These are phyloP conservation scores for Pseudozyma sp. DNA, from an alignment of 1,284 basidiomycete species.

Conservation along the genomic window DNA sequence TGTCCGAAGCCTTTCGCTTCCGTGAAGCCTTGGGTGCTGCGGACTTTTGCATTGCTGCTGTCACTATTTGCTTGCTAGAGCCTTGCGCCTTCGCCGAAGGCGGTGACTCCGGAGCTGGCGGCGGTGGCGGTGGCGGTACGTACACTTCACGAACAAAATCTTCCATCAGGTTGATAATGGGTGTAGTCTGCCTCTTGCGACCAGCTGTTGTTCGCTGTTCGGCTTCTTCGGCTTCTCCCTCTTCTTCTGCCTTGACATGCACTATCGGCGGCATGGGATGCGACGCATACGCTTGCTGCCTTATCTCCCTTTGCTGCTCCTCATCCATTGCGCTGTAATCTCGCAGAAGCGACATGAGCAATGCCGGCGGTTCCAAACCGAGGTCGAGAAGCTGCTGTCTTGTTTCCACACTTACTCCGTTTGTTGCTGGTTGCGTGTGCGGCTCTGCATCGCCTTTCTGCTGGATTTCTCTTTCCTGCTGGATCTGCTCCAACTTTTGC, in stretches of 20 bases:
- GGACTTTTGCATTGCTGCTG: slow-evolving; percentile 12
- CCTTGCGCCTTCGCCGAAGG: slow-evolving; percentile 4
- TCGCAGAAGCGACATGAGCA: slow-evolving; percentile 42
- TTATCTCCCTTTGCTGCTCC: slow-evolving; percentile 18
- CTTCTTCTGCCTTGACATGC: slow-evolving; percentile 30
- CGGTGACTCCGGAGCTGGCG: slow-evolving; percentile 1
- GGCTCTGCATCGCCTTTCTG: neutral
- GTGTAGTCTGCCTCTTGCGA: slow-evolving; percentile 10
- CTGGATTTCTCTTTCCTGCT: neutral
- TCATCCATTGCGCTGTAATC: slow-evolving; percentile 34
- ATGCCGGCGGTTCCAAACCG: slow-evolving; percentile 50
- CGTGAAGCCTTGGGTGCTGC: slow-evolving; percentile 13
- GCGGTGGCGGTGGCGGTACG: slow-evolving; percentile 17
- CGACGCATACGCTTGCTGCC: slow-evolving; percentile 35
- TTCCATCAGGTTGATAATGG: slow-evolving; percentile 44
- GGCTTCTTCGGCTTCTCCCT: neutral
- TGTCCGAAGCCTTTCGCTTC: slow-evolving; percentile 33
- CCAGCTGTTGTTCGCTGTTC: neutral
- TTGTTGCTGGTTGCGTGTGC: neutral
- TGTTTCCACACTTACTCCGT: slow-evolving; percentile 3
- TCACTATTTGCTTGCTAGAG: neutral
- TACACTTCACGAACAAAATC: slow-evolving; percentile 50
- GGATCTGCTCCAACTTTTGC: slow-evolving; percentile 5
- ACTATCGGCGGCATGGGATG: slow-evolving; percentile 22
- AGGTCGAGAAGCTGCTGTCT: slow-evolving; percentile 22